Percentiles rank a stretch among this genome's conserved stretches.
Conservation (phyloP, 805 yeast species). For the Vanderwaltozyma verrucispora region DNA sequence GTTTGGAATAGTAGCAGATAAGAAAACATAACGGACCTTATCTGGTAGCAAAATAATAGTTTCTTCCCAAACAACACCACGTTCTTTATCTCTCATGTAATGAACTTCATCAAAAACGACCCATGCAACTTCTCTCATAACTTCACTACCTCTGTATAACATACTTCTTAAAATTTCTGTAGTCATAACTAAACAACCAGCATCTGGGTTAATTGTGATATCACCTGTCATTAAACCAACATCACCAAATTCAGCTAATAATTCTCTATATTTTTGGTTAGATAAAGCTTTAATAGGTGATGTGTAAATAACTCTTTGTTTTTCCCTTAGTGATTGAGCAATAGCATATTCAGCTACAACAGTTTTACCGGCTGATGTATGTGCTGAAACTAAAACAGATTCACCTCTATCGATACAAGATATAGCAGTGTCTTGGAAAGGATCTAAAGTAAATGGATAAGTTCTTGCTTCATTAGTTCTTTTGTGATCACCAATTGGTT, state of each 20-base stretch:
- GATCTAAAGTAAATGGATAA: slow-evolving; percentile 89
- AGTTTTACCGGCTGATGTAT: slow-evolving; percentile 94
- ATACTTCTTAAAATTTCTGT: slow-evolving; percentile 95
- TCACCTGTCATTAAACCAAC: slow-evolving; percentile 99
- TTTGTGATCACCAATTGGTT: slow-evolving; percentile 81
- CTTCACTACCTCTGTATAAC: slow-evolving; percentile 95
- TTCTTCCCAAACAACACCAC: slow-evolving; percentile 99
- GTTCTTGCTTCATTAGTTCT: slow-evolving; percentile 71
- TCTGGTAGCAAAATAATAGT: slow-evolving; percentile 93
- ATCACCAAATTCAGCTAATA: slow-evolving; percentile 87
- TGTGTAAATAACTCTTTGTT: slow-evolving; percentile 89
- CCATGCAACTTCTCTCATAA: slow-evolving; percentile 99
- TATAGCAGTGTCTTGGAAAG: slow-evolving; percentile 94
- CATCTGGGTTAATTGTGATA: slow-evolving; percentile 96
- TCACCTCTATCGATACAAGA: slow-evolving; percentile 93
- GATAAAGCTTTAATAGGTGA: slow-evolving; percentile 93
- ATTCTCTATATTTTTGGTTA: slow-evolving; percentile 88
- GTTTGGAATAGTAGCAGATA: slow-evolving; percentile 95
- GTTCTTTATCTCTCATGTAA: slow-evolving; percentile 93
- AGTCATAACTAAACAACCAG: slow-evolving; percentile 97
- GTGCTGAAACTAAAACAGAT: slow-evolving; percentile 94
- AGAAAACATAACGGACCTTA: slow-evolving; percentile 85
- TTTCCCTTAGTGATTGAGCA: slow-evolving; percentile 85
- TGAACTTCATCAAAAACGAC: slow-evolving; percentile 97
- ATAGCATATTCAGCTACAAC: slow-evolving; percentile 97